These are phyloP conservation scores for Sporothrix pallida DNA, from an alignment of 2,329 filamentous ascomycete species.

Conservation along the genomic window DNA sequence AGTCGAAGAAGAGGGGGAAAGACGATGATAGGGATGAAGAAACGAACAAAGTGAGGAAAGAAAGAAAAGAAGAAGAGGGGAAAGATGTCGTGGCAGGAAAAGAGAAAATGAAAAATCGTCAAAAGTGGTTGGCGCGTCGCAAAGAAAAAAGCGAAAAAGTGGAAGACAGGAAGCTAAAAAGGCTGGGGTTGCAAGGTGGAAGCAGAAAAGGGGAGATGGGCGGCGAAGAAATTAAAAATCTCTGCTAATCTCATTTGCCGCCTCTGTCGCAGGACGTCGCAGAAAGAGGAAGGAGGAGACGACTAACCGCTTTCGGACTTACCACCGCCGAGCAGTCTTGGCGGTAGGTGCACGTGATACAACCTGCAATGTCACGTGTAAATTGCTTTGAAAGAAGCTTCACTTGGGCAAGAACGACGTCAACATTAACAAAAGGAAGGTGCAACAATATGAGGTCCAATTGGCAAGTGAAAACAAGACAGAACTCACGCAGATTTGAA, in stretches of 20 bases:
- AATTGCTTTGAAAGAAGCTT: neutral
- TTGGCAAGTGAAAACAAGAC: neutral
- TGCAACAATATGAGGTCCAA: too few species aligned
- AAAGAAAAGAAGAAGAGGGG: slow-evolving; percentile 5
- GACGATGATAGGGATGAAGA: too few species aligned
- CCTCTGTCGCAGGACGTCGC: slow-evolving; percentile 26
- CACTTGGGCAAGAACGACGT: neutral
- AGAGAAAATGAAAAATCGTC: slow-evolving; percentile 2
- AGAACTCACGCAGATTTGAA: neutral
- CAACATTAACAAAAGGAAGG: neutral
- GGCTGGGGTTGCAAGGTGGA: neutral
- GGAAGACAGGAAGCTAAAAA: neutral
- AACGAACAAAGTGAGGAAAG: neutral
- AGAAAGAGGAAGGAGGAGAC: neutral
- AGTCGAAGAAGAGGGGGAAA: neutral
- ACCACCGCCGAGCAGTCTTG: slow-evolving; percentile 11
- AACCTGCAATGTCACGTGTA: slow-evolving; percentile 23
- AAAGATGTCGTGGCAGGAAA: slow-evolving; percentile 5
- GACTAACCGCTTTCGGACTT: slow-evolving; percentile 15
- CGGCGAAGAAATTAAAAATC: slow-evolving; percentile 11
- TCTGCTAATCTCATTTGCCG: slow-evolving; percentile 31
- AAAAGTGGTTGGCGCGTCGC: slow-evolving; percentile 1
- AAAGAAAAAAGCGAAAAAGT: neutral
- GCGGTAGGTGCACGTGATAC: neutral
- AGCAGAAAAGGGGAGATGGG: neutral